Conservation (phyloP, 257 asterid genomes). For the Cynanchum wilfordii region DNA sequence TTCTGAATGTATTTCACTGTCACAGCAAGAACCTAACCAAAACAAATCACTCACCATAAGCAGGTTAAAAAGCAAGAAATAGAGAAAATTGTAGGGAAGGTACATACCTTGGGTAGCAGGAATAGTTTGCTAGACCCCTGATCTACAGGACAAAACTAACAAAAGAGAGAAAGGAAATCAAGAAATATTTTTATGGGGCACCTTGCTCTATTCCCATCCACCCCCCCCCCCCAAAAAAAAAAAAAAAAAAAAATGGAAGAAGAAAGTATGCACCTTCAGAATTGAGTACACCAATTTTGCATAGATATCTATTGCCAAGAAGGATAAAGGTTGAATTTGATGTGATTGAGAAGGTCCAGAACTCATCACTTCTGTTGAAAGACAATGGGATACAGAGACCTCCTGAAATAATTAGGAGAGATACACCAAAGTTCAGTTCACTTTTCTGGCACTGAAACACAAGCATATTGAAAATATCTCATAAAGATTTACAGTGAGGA, state of each 20-base stretch:
- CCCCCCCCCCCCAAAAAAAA: not conserved
- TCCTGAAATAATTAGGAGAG: constrained; percentile 49
- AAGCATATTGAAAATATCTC: not conserved
- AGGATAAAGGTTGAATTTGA: constrained; percentile 69
- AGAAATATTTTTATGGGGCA: constrained; percentile 1
- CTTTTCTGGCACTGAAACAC: constrained; percentile 7
- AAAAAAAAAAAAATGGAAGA: not conserved
- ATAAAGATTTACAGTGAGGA: constrained; percentile 50
- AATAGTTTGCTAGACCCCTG: constrained; percentile 66
- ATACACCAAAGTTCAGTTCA: not conserved
- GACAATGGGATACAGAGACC: constrained; percentile 80
- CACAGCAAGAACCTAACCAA: constrained; percentile 71
- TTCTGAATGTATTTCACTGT: constrained; percentile 73
- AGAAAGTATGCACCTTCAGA: constrained; percentile 59
- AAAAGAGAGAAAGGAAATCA: constrained; percentile 23
- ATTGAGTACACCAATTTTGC: constrained; percentile 77
- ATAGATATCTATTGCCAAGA: constrained; percentile 91
- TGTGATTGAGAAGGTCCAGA: constrained; percentile 60
- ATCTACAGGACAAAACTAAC: constrained; percentile 75
- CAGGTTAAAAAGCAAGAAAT: constrained; percentile 14
- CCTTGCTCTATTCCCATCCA: too few species aligned
- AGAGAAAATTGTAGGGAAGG: constrained; percentile 8
- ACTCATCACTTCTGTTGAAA: constrained; percentile 67
- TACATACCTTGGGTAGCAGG: constrained; percentile 80
- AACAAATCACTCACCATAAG: constrained; percentile 8